phyloP scores from a whole-genome alignment of 768 basidiomycete genomes.

The Paxillus ammoniavirescens region DNA sequence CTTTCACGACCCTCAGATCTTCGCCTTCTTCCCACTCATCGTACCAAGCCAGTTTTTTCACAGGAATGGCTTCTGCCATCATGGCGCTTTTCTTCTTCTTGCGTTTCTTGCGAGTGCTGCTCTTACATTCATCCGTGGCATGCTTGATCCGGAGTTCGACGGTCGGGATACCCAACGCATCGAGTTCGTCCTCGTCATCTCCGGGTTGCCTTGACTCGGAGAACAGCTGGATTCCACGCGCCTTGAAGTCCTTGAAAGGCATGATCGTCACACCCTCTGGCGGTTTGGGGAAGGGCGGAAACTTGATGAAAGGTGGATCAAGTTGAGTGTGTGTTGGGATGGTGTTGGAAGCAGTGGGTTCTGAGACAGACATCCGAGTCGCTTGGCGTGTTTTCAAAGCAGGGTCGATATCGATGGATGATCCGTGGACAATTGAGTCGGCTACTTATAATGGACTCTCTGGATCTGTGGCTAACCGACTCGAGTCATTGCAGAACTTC shows the following conservation, averaged over 20 bases:
- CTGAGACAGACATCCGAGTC: conserved; percentile 23
- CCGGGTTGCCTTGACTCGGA: conserved; percentile 34
- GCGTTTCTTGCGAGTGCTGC: conserved; percentile 50
- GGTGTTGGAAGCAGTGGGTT: conserved; percentile 16
- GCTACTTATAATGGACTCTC: conserved; percentile 1
- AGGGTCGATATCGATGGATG: conserved; percentile 11
- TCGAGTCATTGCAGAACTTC: conserved; percentile 5
- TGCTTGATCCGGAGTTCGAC: conserved; percentile 54
- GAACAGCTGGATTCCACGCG: conserved; percentile 55
- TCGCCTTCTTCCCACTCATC: conserved; percentile 72
- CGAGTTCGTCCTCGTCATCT: conserved; percentile 48
- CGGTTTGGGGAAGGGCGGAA: conserved; percentile 48
- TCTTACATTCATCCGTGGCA: conserved; percentile 53
- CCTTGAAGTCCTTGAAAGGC: conserved; percentile 56
- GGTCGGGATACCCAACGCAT: conserved; percentile 67
- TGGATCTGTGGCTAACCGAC: neutral
- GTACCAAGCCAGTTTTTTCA: conserved; percentile 51
- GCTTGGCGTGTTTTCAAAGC: conserved; percentile 8
- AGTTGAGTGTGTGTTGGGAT: neutral
- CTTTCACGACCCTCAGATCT: conserved; percentile 38
- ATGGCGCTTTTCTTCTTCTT: conserved; percentile 36
- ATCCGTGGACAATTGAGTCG: conserved; percentile 17
- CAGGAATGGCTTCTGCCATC: conserved; percentile 12
- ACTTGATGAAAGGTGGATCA: conserved; percentile 29
- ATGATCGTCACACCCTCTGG: conserved; percentile 48